A percentile compares a stretch with the other conserved stretches of the same genome.
phyloP scores from a whole-genome alignment of 2,329 filamentous ascomycete species.

The Gnomoniopsis smithogilvyi region DNA sequence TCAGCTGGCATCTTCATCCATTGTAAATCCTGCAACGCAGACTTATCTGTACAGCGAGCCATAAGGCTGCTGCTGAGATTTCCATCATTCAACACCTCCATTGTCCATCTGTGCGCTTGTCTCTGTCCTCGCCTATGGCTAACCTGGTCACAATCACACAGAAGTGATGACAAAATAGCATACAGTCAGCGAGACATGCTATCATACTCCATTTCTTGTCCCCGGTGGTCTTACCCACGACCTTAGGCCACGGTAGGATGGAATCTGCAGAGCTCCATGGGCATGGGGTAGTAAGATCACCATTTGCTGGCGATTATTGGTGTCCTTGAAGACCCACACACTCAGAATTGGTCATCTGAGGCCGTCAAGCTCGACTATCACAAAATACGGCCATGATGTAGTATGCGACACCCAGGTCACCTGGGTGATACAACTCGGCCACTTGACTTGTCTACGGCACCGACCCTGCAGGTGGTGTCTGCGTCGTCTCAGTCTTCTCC shows the following conservation, averaged over 20 bases:
- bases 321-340: no score
- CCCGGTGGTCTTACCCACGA: no score
- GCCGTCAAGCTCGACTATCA: no score
- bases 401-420: background rate
- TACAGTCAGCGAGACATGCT: background rate
- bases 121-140: background rate
- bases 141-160: no score
- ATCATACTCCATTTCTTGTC: background rate
- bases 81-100: background rate
- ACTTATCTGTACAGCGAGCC: slow-evolving; percentile 1
- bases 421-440: background rate
- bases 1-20: background rate
- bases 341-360: no score
- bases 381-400: no score
- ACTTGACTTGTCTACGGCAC: background rate
- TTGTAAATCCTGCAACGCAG: background rate
- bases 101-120: background rate
- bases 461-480: background rate
- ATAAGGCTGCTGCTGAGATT: background rate
- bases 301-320: no score
- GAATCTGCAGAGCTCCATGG: no score
- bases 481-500: background rate
- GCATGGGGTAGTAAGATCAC: no score
- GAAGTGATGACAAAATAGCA: no score
- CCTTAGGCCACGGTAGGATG: no score